Evolutionary conservation across 1,284 basidiomycete species (phyloP).

Genomic region (Fomitopsis pinicola): DNA sequence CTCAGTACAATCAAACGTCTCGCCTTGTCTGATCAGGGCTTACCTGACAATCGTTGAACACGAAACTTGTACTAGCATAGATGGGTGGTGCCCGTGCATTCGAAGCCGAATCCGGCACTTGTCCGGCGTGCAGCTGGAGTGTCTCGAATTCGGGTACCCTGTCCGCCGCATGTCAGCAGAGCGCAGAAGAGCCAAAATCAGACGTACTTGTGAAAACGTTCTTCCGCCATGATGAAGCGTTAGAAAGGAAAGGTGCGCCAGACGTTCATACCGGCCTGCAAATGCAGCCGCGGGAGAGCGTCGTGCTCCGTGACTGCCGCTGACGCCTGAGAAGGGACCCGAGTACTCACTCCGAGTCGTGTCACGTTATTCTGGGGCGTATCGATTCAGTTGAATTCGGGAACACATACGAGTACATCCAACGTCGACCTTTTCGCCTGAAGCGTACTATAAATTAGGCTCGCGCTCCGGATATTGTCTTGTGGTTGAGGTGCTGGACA

Average conservation of each 20-base stretch:
- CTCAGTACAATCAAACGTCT: not conserved
- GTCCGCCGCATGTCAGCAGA: not conserved
- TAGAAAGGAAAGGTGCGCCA: too few species aligned
- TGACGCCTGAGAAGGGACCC: not conserved
- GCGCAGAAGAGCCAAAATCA: not conserved
- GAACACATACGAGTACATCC: too few species aligned
- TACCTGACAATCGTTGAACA: conserved; percentile 74
- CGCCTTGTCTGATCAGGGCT: not conserved
- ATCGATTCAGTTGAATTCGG: too few species aligned
- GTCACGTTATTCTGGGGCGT: too few species aligned
- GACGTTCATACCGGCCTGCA: not conserved
- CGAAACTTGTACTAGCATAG: conserved; percentile 74
- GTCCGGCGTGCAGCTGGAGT: conserved; percentile 81
- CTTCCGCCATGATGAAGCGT: not conserved
- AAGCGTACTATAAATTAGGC: too few species aligned
- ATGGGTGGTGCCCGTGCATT: conserved; percentile 83
- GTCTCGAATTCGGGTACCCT: conserved; percentile 79
- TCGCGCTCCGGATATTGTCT: too few species aligned
- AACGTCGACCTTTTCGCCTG: too few species aligned
- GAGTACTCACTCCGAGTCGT: too few species aligned
- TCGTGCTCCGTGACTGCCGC: not conserved
- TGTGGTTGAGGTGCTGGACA: too few species aligned
- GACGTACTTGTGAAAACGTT: not conserved
- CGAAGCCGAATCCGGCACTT: conserved; percentile 65
- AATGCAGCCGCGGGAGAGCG: not conserved